Evolutionary conservation across 2,329 filamentous ascomycete species (phyloP).

Genomic region (Sarocladium brachiariae): DNA sequence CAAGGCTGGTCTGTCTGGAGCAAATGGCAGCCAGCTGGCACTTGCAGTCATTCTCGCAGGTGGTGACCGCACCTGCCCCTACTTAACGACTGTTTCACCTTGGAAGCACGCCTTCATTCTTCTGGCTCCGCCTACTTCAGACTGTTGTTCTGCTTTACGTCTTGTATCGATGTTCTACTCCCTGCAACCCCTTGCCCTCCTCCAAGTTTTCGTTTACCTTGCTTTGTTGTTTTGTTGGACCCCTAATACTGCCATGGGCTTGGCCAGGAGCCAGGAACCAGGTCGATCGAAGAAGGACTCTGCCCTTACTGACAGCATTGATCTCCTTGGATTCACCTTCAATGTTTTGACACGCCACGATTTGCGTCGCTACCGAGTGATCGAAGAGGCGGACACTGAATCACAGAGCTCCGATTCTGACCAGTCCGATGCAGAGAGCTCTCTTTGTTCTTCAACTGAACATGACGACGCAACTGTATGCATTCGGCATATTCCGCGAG

Average conservation of each 20-base stretch:
- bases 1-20: neutral
- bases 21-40: neutral
- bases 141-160: neutral
- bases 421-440: neutral
- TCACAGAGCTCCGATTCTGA: neutral
- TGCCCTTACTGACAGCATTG: neutral
- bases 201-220: neutral
- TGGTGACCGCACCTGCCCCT: neutral
- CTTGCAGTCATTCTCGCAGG: neutral
- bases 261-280: slow-evolving; percentile 12
- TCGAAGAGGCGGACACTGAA: neutral
- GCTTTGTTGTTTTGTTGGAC: neutral
- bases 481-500: too few relatives aligned
- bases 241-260: slow-evolving; percentile 11
- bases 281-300: slow-evolving; percentile 10
- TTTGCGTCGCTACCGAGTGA: slow-evolving; percentile 11
- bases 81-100: neutral
- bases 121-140: neutral
- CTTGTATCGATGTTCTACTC: neutral
- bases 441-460: neutral
- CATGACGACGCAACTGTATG: too few relatives aligned
- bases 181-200: neutral
- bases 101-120: neutral
- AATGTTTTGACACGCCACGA: slow-evolving; percentile 15
- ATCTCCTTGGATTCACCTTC: slow-evolving; percentile 15